Evolutionary conservation across 768 basidiomycete genomes (phyloP).

Genomic region (Tremella yokohamensis): DNA sequence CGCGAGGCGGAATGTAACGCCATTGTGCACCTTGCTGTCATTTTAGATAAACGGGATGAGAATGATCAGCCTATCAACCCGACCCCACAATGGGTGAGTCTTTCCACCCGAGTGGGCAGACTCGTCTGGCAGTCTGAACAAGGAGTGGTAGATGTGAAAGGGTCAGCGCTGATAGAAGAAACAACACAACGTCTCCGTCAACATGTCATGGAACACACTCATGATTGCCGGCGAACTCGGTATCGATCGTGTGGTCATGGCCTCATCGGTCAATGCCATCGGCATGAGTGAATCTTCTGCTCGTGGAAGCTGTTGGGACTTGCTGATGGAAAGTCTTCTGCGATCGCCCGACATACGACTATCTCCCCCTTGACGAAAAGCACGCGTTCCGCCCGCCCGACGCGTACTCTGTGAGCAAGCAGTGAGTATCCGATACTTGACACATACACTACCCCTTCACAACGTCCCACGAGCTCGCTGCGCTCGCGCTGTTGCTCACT

Average conservation of each 20-base stretch:
- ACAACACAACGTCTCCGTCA: constrained; percentile 36
- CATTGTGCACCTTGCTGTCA: constrained; percentile 41
- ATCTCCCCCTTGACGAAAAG: constrained; percentile 42
- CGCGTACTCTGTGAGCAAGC: constrained; percentile 35
- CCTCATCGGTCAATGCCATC: constrained; percentile 42
- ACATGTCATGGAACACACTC: constrained; percentile 41
- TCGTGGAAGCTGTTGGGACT: neutral
- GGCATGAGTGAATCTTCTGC: constrained; percentile 30
- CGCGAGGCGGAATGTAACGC: constrained; percentile 28
- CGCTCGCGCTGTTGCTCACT: neutral
- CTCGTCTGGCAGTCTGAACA: neutral
- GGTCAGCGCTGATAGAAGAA: too few relatives aligned
- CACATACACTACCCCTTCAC: too few relatives aligned
- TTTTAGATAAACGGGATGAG: constrained; percentile 17
- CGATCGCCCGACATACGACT: constrained; percentile 35
- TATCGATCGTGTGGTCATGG: constrained; percentile 39
- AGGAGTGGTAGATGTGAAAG: neutral
- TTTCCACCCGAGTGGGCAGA: too few relatives aligned
- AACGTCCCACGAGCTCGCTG: too few relatives aligned
- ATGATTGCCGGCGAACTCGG: constrained; percentile 36
- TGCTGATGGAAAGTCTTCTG: constrained; percentile 24
- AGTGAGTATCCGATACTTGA: constrained; percentile 19
- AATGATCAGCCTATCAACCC: constrained; percentile 7
- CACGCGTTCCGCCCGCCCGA: constrained; percentile 37
- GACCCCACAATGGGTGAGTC: neutral